phyloP scores from a whole-genome alignment of 371 early-diverging fungal genomes.

The Mucor mucedo region DNA sequence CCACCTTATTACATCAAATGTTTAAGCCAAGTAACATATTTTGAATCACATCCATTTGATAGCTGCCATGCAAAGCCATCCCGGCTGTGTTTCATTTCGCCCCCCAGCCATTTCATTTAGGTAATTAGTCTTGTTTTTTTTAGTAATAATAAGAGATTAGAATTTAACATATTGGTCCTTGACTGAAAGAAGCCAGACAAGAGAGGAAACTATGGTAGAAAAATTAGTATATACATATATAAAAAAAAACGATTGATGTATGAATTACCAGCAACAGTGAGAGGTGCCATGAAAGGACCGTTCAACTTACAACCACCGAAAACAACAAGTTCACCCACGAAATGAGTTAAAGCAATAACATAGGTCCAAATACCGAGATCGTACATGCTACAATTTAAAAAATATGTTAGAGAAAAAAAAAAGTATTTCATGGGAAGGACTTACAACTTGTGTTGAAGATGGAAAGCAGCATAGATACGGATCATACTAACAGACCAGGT shows the following conservation, averaged over 20 bases:
- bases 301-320: conserved; percentile 73
- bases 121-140: no score
- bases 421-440: conserved; percentile 20
- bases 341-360: conserved; percentile 72
- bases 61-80: no score
- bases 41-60: no score
- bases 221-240: background rate
- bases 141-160: background rate
- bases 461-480: conserved; percentile 79
- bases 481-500: conserved; percentile 76
- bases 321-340: conserved; percentile 69
- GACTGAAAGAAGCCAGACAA: conserved; percentile 52
- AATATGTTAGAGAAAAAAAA: background rate
- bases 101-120: no score
- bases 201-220: conserved; percentile 10
- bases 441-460: conserved; percentile 72
- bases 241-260: background rate
- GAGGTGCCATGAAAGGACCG: conserved; percentile 67
- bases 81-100: no score
- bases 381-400: conserved; percentile 61
- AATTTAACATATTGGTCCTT: conserved; percentile 51
- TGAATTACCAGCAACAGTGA: conserved; percentile 70
- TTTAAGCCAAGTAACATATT: no score
- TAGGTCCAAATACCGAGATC: conserved; percentile 75
- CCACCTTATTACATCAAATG: no score